These are phyloP conservation scores for Pochonia chlamydosporia DNA, from an alignment of 2,329 filamentous ascomycete genomes.

Conservation along the genomic window DNA sequence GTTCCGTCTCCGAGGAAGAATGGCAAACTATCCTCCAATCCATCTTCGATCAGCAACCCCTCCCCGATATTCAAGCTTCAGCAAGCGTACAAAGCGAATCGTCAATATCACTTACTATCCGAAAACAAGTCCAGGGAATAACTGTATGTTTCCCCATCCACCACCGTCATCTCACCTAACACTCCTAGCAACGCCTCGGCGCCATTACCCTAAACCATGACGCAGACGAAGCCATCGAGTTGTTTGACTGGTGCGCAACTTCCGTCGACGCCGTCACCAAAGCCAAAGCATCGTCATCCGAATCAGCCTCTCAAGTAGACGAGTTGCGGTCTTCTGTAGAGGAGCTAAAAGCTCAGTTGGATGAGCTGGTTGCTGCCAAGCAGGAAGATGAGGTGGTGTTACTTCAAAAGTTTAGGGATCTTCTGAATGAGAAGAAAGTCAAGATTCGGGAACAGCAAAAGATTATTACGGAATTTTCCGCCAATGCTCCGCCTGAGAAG, in stretches of 20 bases:
- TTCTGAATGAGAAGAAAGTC: slow-evolving; percentile 74
- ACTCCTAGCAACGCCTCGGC: slow-evolving; percentile 60
- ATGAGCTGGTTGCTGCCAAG: slow-evolving; percentile 62
- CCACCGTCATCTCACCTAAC: slow-evolving; percentile 11
- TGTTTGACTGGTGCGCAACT: slow-evolving; percentile 65
- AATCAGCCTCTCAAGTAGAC: slow-evolving; percentile 33
- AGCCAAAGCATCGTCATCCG: slow-evolving; percentile 36
- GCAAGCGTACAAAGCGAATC: slow-evolving; percentile 50
- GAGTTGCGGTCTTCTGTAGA: slow-evolving; percentile 50
- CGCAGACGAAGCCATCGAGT: slow-evolving; percentile 52
- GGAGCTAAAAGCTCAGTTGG: slow-evolving; percentile 56
- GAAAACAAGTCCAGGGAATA: slow-evolving; percentile 62
- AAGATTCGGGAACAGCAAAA: slow-evolving; percentile 71
- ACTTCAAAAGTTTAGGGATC: slow-evolving; percentile 61
- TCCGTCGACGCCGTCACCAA: slow-evolving; percentile 44
- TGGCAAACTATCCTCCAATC: slow-evolving; percentile 59
- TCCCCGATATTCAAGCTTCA: slow-evolving; percentile 51
- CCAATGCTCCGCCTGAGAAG: slow-evolving; percentile 6
- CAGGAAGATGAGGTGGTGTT: slow-evolving; percentile 60
- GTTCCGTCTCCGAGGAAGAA: slow-evolving; percentile 53
- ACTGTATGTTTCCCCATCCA: slow-evolving; percentile 42
- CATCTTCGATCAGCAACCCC: slow-evolving; percentile 46
- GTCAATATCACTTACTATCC: slow-evolving; percentile 54
- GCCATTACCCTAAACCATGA: slow-evolving; percentile 51
- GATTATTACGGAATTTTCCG: slow-evolving; percentile 44